Percentiles rank a stretch among this genome's conserved stretches.
Conservation (phyloP, 1,284 basidiomycete species). For the Puccinia novopanici region DNA sequence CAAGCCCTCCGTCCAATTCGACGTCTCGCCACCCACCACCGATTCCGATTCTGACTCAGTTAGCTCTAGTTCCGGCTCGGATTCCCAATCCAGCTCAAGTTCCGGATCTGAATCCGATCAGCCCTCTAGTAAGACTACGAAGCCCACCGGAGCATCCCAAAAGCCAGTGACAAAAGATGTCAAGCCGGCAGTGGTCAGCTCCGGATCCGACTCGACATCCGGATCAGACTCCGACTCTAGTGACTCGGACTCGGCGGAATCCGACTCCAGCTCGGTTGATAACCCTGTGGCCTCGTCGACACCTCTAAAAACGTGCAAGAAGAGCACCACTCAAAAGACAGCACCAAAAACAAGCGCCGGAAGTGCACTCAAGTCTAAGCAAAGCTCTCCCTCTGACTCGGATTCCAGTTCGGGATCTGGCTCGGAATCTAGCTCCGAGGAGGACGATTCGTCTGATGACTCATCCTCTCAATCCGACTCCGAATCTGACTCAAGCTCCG, state of each 20-base stretch:
- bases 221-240: background rate
- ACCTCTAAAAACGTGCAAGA: background rate
- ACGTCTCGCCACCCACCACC: background rate
- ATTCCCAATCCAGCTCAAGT: background rate
- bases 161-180: background rate
- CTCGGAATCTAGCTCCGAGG: background rate
- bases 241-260: too few species aligned
- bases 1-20: too few species aligned
- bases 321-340: too few species aligned
- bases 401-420: background rate
- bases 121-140: background rate
- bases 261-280: too few species aligned
- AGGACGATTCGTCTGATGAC: background rate
- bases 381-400: background rate
- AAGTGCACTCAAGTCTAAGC: too few species aligned
- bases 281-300: background rate
- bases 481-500: background rate
- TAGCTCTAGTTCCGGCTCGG: background rate
- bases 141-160: background rate
- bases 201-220: background rate
- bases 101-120: background rate
- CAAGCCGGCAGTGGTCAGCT: background rate
- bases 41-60: slow-evolving; percentile 15
- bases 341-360: too few species aligned
- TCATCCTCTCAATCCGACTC: slow-evolving; percentile 23